Evolutionary conservation across 805 yeast species (phyloP), one percentile per base, ranked within the genome.

Genomic region (Candida pseudofarinosa): DNA sequence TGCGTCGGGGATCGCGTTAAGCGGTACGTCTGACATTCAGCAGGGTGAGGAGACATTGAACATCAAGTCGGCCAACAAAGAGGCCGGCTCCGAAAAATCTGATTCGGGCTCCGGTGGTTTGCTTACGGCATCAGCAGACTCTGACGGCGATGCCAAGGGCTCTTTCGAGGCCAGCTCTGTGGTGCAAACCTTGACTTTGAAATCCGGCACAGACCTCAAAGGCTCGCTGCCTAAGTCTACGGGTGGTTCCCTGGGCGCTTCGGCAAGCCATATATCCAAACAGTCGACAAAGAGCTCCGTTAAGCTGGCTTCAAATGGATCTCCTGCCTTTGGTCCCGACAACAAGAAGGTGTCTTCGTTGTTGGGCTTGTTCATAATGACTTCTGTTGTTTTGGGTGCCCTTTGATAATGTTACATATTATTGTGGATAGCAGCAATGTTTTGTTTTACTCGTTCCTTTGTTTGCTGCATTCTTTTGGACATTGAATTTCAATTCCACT

Each of bases 151-250:
- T 32, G 41, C 41, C n/a, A 31, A 23, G 12, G 44, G 44, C 5
- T 38, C 45, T 3, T 41, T 41, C 31, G 33, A 16, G 14, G 38
- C 37, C 17, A 32, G 38, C 15, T 41, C 44, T 13, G 36, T 15
- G 4, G 20, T 41, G 12, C 37, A 36, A 6, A 41, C 36, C 3
- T 41, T 41, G 37, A 41, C 44, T 6, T 38, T 41, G 26, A 19
- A 26, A n/a, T 19, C 33, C 42, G 18, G 37, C n/a, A 35, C 28
- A 7, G 34, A 5, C 7, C 14, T 14, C 6, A 7, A 32, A 32
- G 34, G 7, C 14, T 7, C 34, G 15, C 34, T 32, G 34, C 7
- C 5, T 6, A 7, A 6, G 10, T 23, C 28, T n/a, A 6, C 6
- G 13, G 35, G 35, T 7, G 35, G 6, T 32, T 14, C 35, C 13